Base-by-base conservation (phyloP, 768 basidiomycete genomes). In the Lactifluus pinguis region DNA sequence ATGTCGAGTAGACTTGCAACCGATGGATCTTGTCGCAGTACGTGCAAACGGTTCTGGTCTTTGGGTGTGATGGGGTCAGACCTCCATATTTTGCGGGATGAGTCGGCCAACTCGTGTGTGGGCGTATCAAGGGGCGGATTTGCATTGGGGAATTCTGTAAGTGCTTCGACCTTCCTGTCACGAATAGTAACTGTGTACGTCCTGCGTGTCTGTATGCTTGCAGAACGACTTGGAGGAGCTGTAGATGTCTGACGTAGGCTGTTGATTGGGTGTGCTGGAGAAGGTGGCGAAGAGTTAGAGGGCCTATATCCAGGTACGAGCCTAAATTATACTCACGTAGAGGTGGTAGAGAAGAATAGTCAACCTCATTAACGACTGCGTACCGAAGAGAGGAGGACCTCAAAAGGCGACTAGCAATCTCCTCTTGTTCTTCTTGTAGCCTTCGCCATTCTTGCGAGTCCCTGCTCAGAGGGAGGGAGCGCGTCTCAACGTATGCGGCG, bases 131-230 rank as follows among this genome's bases (percentile, higher is more conserved):
- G 69, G n/a, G 74, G 71, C 30, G 80, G 77, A 64, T 83, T 84
- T 25, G 84, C 81, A 57, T 81, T 76, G 7, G 85, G 84, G 60
- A 86, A 86, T 65, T 86, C 86, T 8, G 85, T 84, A 54, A 77
- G 76, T 54, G 81, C 77, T 57, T 82, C 82, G 5, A 80, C 79
- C 61, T 77, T 82, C 49, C 86, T 85, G 53, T 77, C 72, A 65
- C 81, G 84, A 25, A 92, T 76, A n/a, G 81, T 87, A 55, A 90
- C 89, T 45, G 79, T 83, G 70, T 87, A 92, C 25, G 82, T 86
- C 19, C 83, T 81, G 44, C 79, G 78, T 76, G 70, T 58, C 72
- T 80, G 58, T 6, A 77, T 71, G 67, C 81, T 86, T 6, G 79
- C 77, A 34, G 84, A 68, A 64, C 83, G 85, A 17, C 76, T 68